phyloP scores from a whole-genome alignment of 225 moss, liverwort and hornwort genomes.

The Bryoerythrophyllum caledonicum region DNA sequence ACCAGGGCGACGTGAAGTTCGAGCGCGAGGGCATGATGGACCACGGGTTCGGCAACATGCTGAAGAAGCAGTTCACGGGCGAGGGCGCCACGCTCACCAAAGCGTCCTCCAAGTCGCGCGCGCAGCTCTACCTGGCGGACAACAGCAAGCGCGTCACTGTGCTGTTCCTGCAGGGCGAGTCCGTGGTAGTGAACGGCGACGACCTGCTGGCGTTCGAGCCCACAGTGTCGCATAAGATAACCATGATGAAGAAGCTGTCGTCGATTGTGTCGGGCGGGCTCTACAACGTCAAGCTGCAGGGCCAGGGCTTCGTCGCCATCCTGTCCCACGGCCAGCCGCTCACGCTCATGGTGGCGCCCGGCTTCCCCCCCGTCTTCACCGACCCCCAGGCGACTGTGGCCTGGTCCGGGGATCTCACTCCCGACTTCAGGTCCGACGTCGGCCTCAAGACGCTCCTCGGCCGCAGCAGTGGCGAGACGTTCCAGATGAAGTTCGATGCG shows the following conservation, averaged over 20 bases:
- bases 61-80: conserved; percentile 59
- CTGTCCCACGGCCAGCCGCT: conserved; percentile 64
- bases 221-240: conserved; percentile 55
- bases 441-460: conserved; percentile 57
- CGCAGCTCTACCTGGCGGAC: conserved; percentile 64
- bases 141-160: conserved; percentile 58
- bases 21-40: conserved; percentile 59
- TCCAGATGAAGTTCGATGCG: conserved; percentile 75
- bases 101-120: conserved; percentile 38
- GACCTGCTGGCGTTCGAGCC: conserved; percentile 68
- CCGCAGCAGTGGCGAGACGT: conserved; percentile 63
- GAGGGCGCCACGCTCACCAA: conserved; percentile 60
- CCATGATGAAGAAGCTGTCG: conserved; percentile 64
- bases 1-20: conserved; percentile 59
- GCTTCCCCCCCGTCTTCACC: conserved; percentile 58
- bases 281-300: conserved; percentile 57
- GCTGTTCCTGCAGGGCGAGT: conserved; percentile 63
- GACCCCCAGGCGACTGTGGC: conserved; percentile 74
- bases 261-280: conserved; percentile 60
- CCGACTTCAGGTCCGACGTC: conserved; percentile 64
- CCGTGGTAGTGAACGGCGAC: conserved; percentile 65
- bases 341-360: conserved; percentile 45
- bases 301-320: conserved; percentile 58
- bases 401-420: conserved; percentile 60
- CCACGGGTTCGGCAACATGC: conserved; percentile 57